phyloP scores from a whole-genome alignment of 371 early-diverging fungal genomes.

The Rhizopus microsporus region DNA sequence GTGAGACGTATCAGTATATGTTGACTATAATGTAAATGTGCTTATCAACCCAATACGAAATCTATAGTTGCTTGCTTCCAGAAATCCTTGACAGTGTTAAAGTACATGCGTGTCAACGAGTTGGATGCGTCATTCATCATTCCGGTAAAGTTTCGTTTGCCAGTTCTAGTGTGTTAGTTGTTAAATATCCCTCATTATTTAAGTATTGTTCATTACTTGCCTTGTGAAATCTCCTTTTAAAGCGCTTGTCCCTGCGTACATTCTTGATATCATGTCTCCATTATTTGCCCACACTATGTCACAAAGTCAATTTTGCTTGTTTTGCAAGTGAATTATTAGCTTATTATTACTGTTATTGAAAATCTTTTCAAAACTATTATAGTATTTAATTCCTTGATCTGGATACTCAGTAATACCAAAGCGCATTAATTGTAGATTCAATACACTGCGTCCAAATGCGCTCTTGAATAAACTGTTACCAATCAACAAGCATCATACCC shows the following conservation, averaged over 20 bases:
- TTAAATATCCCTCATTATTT: background rate
- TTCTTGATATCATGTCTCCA: slow-evolving; percentile 64
- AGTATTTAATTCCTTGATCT: slow-evolving; percentile 61
- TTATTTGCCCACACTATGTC: slow-evolving; percentile 66
- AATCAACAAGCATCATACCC: background rate
- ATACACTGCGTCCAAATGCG: slow-evolving; percentile 74
- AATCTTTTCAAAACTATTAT: slow-evolving; percentile 58
- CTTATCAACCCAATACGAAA: slow-evolving; percentile 38
- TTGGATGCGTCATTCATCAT: slow-evolving; percentile 78
- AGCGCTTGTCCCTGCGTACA: slow-evolving; percentile 74
- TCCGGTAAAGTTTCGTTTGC: slow-evolving; percentile 68
- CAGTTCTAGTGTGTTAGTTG: slow-evolving; percentile 39
- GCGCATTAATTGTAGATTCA: slow-evolving; percentile 71
- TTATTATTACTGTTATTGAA: slow-evolving; percentile 56
- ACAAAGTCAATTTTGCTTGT: background rate
- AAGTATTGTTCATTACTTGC: slow-evolving; percentile 13
- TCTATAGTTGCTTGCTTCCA: slow-evolving; percentile 58
- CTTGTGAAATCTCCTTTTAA: slow-evolving; percentile 73
- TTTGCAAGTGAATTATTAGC: background rate
- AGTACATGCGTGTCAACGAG: slow-evolving; percentile 70
- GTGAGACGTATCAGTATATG: background rate
- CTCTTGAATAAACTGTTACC: slow-evolving; percentile 51
- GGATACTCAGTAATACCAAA: slow-evolving; percentile 65
- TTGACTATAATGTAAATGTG: background rate
- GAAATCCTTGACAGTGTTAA: slow-evolving; percentile 71